Base-by-base conservation (phyloP, 2,329 filamentous ascomycete genomes). In the Aspergillus felis region DNA sequence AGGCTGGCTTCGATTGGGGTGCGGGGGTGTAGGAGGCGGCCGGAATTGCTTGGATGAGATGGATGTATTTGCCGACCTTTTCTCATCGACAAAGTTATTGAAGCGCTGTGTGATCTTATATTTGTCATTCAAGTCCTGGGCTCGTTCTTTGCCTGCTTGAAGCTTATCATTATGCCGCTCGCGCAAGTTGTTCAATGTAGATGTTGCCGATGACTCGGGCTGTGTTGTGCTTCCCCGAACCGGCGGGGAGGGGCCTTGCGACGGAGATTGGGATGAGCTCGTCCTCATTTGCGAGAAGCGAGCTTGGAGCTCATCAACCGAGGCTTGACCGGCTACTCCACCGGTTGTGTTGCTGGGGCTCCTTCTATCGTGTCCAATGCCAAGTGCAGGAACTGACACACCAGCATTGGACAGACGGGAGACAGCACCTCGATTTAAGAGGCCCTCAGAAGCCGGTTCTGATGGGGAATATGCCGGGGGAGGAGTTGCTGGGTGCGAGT, bases 381-480 rank as follows among this genome's bases (percentile, higher is more conserved):
- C 89, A 3, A 96, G 78, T 0, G 83, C 88, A 0, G 91, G 88
- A 0, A 96, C 90, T 0, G 87, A 89, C 5, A 96, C 81, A 1
- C 92, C 92, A 1, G 90, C 87, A 41, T 85, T 82, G 10, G 87
- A 84, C 8, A 97, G 80, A 46, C 90, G 82, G 57, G 77, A 81
- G 55, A 88, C 71, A 4, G 91, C 87, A 4, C 80, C 83, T 64
- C 83, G 80, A 54, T 86, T 85, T 47, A 86, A 64, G 50, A 76
- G 69, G 14, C 72, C 72, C 42, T 74, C 69, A 22, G 63, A 68
- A 54, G 66, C 73, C 51, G 57, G 54, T 57, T 72, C 55, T 50
- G 71, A 57, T 12, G 59, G 67, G 60, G 79, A 73, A 68, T 84
- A 84, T 49, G 71, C 70, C 58, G 70, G 76, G 58, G 69, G 78